These are phyloP conservation scores for Heterobasidion annosum DNA, from an alignment of 1,284 basidiomycete genomes.

Conservation along the genomic window DNA sequence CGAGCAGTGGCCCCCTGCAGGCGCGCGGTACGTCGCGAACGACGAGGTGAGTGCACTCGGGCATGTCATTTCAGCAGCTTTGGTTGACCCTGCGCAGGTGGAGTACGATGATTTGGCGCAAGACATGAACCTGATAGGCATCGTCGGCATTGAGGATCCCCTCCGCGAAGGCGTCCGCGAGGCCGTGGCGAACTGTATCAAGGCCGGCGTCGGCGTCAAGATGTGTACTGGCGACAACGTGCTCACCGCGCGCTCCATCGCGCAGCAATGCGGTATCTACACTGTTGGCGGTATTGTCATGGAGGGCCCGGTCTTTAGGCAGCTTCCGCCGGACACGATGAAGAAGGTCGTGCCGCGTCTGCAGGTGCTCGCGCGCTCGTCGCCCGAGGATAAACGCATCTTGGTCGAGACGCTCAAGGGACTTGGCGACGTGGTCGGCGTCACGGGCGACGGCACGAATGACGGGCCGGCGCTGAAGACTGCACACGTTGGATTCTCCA, in stretches of 20 bases:
- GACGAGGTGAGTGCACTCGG: slow-evolving; percentile 36
- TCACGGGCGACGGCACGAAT: slow-evolving; percentile 98
- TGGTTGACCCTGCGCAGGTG: slow-evolving; percentile 27
- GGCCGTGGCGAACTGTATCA: slow-evolving; percentile 80
- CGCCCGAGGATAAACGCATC: slow-evolving; percentile 93
- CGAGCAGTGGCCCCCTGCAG: slow-evolving; percentile 74
- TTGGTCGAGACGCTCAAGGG: slow-evolving; percentile 83
- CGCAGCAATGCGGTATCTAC: slow-evolving; percentile 77
- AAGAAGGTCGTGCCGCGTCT: slow-evolving; percentile 60
- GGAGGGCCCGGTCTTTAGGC: slow-evolving; percentile 83
- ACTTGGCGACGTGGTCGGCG: slow-evolving; percentile 90
- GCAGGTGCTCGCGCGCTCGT: slow-evolving; percentile 88
- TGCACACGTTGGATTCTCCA: slow-evolving; percentile 91
- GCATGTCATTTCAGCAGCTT: not conserved
- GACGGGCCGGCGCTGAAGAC: slow-evolving; percentile 96
- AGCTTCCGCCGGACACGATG: slow-evolving; percentile 46
- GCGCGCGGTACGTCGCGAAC: slow-evolving; percentile 30
- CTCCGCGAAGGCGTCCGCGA: slow-evolving; percentile 84
- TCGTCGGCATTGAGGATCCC: slow-evolving; percentile 95
- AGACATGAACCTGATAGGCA: slow-evolving; percentile 79
- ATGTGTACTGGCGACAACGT: slow-evolving; percentile 99
- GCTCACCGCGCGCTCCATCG: slow-evolving; percentile 89
- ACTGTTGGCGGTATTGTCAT: slow-evolving; percentile 90
- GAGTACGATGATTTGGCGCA: slow-evolving; percentile 64
- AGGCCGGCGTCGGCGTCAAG: slow-evolving; percentile 92